These are phyloP conservation scores for Monosporascus sp. DNA, from an alignment of 2,329 filamentous ascomycete genomes.

Conservation along the genomic window DNA sequence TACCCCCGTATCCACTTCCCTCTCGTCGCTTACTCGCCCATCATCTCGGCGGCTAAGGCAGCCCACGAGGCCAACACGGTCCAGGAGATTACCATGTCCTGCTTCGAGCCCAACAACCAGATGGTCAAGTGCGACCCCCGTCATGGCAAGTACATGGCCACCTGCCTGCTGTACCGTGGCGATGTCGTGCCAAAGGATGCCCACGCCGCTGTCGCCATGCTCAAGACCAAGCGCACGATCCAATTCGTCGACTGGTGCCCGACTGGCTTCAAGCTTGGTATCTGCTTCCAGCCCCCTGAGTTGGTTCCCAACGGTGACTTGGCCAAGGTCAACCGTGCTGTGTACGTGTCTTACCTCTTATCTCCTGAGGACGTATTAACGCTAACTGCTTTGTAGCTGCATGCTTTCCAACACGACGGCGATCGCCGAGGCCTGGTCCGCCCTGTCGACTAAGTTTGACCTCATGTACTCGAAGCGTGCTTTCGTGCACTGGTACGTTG, in stretches of 20 bases:
- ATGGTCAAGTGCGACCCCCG: slow-evolving; percentile 99
- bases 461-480: slow-evolving; percentile 99
- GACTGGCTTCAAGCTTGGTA: slow-evolving; percentile 99
- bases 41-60: slow-evolving; percentile 92
- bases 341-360: slow-evolving; percentile 56
- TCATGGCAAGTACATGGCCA: slow-evolving; percentile 99
- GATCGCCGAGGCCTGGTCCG: slow-evolving; percentile 96
- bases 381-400: slow-evolving; percentile 53
- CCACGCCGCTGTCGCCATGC: slow-evolving; percentile 84
- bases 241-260: slow-evolving; percentile 99
- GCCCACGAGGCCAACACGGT: slow-evolving; percentile 98
- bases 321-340: slow-evolving; percentile 95
- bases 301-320: slow-evolving; percentile 95
- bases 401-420: slow-evolving; percentile 99
- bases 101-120: slow-evolving; percentile 99
- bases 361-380: not conserved
- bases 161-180: slow-evolving; percentile 94
- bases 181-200: slow-evolving; percentile 97
- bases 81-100: slow-evolving; percentile 96
- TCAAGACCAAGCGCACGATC: slow-evolving; percentile 99
- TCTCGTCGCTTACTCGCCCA: slow-evolving; percentile 90
- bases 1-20: slow-evolving; percentile 99
- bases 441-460: slow-evolving; percentile 96
- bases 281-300: slow-evolving; percentile 98
- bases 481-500: slow-evolving; percentile 99